Evolutionary conservation across 1,139 yeast genomes (phyloP).

Genomic region (Kurtzmaniella quercitrusa): DNA sequence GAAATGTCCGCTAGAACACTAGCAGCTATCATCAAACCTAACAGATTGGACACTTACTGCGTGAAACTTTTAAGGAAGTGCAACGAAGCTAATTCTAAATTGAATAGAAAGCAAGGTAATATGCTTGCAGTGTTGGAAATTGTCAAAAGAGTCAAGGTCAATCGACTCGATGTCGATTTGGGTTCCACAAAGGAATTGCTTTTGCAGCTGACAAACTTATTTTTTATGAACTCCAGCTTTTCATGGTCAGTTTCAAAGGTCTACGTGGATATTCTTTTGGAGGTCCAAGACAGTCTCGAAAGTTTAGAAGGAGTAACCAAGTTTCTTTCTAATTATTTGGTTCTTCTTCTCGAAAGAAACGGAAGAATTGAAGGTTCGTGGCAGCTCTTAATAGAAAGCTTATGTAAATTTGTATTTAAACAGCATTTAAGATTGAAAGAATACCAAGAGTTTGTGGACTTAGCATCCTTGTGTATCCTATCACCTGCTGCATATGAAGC

Average conservation of each 20-base stretch:
- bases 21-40: constrained; percentile 42
- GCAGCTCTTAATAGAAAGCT: constrained; percentile 36
- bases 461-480: constrained; percentile 25
- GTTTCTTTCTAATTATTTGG: background rate
- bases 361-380: constrained; percentile 37
- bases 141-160: constrained; percentile 10
- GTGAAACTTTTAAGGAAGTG: constrained; percentile 6
- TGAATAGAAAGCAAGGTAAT: constrained; percentile 55
- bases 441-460: constrained; percentile 14
- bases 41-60: constrained; percentile 12
- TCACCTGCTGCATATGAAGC: constrained; percentile 45
- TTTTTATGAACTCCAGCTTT: constrained; percentile 11
- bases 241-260: constrained; percentile 30
- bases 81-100: background rate
- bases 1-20: constrained; percentile 79
- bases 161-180: constrained; percentile 6
- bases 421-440: constrained; percentile 11
- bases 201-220: background rate
- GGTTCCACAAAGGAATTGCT: constrained; percentile 4
- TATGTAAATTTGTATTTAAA: constrained; percentile 23
- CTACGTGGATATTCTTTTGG: constrained; percentile 25
- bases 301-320: background rate
- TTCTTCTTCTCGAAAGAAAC: background rate
- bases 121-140: constrained; percentile 42
- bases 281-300: background rate